Evolutionary conservation across 2,329 filamentous ascomycete genomes (phyloP).

Genomic region (Scedosporium minutisporum): DNA sequence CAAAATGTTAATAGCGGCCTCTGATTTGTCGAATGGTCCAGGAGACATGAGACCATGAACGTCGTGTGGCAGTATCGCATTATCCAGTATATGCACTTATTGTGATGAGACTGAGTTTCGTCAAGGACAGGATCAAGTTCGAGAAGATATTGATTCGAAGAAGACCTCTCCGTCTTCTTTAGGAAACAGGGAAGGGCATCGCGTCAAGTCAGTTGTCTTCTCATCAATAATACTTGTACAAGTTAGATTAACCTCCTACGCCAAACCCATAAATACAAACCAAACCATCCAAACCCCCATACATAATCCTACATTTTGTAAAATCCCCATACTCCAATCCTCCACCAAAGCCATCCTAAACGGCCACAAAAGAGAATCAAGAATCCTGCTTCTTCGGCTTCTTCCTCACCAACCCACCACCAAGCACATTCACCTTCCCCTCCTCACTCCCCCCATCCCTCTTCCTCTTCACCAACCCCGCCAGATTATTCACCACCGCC

Average conservation of each 20-base stretch:
- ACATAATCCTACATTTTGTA: background rate
- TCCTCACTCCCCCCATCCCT: constrained; percentile 22
- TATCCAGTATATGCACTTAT: background rate
- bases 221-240: background rate
- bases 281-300: background rate
- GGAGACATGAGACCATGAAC: background rate
- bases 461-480: constrained; percentile 39
- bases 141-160: too few species aligned
- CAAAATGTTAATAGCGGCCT: background rate
- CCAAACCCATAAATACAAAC: background rate
- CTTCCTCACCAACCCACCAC: constrained; percentile 42
- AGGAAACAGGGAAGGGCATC: too few species aligned
- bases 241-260: too few species aligned
- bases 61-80: background rate
- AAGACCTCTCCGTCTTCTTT: too few species aligned
- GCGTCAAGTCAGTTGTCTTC: too few species aligned
- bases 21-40: background rate
- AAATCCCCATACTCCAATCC: background rate
- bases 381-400: constrained; percentile 36
- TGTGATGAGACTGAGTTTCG: background rate
- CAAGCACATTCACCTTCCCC: constrained; percentile 34
- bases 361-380: too few species aligned
- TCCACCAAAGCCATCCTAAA: background rate
- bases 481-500: constrained; percentile 34
- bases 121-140: background rate